Evolutionary conservation across 73 alveolate genomes (phyloP).

Genomic region (Paramecium sonneborni): DNA sequence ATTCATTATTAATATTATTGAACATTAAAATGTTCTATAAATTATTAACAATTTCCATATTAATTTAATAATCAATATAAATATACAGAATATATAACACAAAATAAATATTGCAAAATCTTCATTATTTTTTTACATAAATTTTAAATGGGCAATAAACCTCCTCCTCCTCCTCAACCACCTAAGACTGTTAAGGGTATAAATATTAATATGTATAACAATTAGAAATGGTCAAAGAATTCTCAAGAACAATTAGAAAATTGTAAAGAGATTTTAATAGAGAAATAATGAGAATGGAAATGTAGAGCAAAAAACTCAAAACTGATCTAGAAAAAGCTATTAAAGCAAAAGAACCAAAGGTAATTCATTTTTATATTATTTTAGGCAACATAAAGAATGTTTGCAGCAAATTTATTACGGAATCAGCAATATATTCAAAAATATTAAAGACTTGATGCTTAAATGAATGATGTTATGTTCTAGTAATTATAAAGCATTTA

Average conservation of each 20-base stretch:
- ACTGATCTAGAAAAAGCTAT: conserved; percentile 45
- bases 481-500: neutral
- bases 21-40: neutral
- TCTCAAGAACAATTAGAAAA: conserved; percentile 55
- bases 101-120: neutral
- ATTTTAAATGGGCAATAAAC: conserved; percentile 66
- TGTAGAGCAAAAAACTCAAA: conserved; percentile 48
- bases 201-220: neutral
- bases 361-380: neutral
- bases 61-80: neutral
- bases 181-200: conserved; percentile 64
- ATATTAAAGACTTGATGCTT: conserved; percentile 66
- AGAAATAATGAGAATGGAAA: conserved; percentile 66
- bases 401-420: conserved; percentile 39
- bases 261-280: conserved; percentile 62
- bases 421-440: conserved; percentile 47
- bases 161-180: conserved; percentile 71
- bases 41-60: neutral
- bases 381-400: conserved; percentile 53
- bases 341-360: conserved; percentile 65
- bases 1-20: neutral
- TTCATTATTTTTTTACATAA: conserved; percentile 4
- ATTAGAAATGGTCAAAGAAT: conserved; percentile 70
- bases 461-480: conserved; percentile 61
- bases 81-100: conserved; percentile 18